Conservation (phyloP, 73 alveolate species). For the Breviolum minutum region DNA sequence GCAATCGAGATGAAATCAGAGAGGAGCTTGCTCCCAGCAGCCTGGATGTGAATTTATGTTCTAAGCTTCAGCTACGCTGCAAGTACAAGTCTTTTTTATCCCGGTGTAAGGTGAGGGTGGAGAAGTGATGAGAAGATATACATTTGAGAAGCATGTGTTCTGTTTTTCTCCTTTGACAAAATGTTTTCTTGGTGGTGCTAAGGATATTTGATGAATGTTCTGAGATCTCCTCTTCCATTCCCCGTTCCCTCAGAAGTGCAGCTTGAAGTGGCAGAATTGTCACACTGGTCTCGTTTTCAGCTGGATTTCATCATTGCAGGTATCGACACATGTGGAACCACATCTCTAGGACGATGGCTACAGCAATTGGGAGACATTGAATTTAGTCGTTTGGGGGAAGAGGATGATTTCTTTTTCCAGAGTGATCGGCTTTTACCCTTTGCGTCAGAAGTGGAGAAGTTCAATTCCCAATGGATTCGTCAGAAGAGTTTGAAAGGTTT, state of each 20-base stretch:
- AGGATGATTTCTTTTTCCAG: constrained; percentile 23
- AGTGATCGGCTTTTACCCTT: constrained; percentile 71
- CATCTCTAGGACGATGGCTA: constrained; percentile 62
- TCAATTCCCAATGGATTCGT: constrained; percentile 52
- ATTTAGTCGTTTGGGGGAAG: constrained; percentile 50
- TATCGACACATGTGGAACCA: constrained; percentile 61
- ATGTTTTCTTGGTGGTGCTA: not conserved
- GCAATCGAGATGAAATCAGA: constrained; percentile 1
- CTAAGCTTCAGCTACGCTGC: not conserved
- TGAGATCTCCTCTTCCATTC: constrained; percentile 33
- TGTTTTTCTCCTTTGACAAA: no score
- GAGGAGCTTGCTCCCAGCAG: constrained; percentile 35
- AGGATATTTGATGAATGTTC: constrained; percentile 64
- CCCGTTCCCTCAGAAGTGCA: constrained; percentile 54
- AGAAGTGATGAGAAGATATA: not conserved
- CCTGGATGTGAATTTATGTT: not conserved
- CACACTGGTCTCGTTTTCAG: constrained; percentile 49
- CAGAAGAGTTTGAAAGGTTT: constrained; percentile 7
- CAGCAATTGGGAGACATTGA: constrained; percentile 47
- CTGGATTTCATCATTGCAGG: constrained; percentile 73
- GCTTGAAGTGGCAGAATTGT: constrained; percentile 1
- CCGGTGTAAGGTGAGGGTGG: no score
- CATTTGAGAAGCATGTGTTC: not conserved
- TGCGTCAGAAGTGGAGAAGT: constrained; percentile 30
- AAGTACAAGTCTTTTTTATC: not conserved